These are phyloP conservation scores for Ascomycota sp. DNA, from an alignment of 2,329 filamentous ascomycete species.

Conservation along the genomic window DNA sequence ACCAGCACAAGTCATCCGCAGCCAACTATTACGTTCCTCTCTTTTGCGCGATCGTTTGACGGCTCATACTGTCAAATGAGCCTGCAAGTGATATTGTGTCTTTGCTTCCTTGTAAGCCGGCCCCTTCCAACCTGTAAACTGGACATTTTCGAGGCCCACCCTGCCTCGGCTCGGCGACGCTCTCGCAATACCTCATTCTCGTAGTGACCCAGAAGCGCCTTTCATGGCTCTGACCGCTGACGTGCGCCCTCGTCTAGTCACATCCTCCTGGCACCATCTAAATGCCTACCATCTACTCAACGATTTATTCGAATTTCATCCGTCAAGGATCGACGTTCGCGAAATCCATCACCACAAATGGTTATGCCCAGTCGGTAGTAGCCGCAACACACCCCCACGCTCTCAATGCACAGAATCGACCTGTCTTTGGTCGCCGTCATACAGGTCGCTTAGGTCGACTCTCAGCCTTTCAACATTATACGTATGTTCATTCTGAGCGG, in stretches of 20 bases:
- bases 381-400: conserved; percentile 69
- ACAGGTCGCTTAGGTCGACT: conserved; percentile 33
- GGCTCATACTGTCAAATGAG: conserved; percentile 92
- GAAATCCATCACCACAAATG: conserved; percentile 91
- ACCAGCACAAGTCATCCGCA: conserved; percentile 9
- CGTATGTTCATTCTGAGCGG: conserved; percentile 50
- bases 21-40: conserved; percentile 17
- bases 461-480: conserved; percentile 43
- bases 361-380: conserved; percentile 94
- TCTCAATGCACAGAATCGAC: conserved; percentile 52
- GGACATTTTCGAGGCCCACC: no score
- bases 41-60: conserved; percentile 63
- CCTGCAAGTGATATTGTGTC: conserved; percentile 54
- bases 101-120: conserved; percentile 42
- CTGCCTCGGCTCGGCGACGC: no score
- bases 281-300: conserved; percentile 65
- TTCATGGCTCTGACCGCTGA: not conserved
- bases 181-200: no score
- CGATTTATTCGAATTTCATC: conserved; percentile 63
- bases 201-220: no score
- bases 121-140: no score
- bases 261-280: conserved; percentile 49
- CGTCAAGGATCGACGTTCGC: conserved; percentile 71
- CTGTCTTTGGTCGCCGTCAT: conserved; percentile 38
- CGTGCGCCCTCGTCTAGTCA: not conserved